phyloP scores from a whole-genome alignment of 2,329 filamentous ascomycete species.

The Hypoxylon sp. region DNA sequence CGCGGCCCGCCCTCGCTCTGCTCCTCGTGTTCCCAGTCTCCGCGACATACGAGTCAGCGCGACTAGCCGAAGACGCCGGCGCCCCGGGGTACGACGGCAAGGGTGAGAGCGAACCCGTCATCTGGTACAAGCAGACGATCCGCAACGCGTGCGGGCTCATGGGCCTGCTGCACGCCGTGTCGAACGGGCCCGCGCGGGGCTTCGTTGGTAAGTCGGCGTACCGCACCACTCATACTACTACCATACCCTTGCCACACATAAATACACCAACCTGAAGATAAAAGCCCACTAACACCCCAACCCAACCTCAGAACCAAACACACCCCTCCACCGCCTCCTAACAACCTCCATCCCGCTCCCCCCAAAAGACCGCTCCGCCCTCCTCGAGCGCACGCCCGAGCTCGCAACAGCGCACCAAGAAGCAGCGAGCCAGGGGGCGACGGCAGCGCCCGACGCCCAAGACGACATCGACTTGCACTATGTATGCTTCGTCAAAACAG shows the following conservation, averaged over 20 bases:
- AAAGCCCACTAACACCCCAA: not conserved
- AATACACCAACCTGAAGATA: not conserved
- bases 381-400: slow-evolving; percentile 82
- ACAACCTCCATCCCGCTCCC: slow-evolving; percentile 77
- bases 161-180: slow-evolving; percentile 84
- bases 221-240: not conserved
- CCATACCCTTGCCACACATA: slow-evolving; percentile 50
- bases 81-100: slow-evolving; percentile 75
- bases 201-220: slow-evolving; percentile 67
- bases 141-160: slow-evolving; percentile 94
- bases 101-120: slow-evolving; percentile 79
- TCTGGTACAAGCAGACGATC: slow-evolving; percentile 98
- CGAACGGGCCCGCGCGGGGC: slow-evolving; percentile 79
- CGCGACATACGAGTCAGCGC: slow-evolving; percentile 81
- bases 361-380: slow-evolving; percentile 75
- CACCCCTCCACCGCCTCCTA: slow-evolving; percentile 76
- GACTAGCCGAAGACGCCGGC: slow-evolving; percentile 78
- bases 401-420: slow-evolving; percentile 84
- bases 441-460: slow-evolving; percentile 80
- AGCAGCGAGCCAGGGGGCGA: slow-evolving; percentile 84
- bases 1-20: slow-evolving; percentile 88
- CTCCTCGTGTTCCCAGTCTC: slow-evolving; percentile 93
- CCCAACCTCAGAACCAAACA: slow-evolving; percentile 59
- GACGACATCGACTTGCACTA: slow-evolving; percentile 94
- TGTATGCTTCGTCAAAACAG: slow-evolving; percentile 89